Base-by-base conservation (phyloP, 768 basidiomycete species). In the Hirschioporus abietinus region DNA sequence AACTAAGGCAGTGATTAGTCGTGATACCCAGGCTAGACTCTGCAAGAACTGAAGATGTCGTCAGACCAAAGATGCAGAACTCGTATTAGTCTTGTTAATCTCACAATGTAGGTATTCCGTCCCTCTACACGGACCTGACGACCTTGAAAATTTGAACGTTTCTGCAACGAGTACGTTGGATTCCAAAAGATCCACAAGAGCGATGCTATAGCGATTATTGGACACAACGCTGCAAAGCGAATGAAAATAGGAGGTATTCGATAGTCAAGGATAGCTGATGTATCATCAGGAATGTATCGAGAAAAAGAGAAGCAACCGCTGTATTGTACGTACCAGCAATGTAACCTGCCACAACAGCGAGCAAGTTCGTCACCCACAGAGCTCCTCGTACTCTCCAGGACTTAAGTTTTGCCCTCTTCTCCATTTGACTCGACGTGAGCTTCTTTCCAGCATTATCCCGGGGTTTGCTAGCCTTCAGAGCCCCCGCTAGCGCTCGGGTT, bases 151-250 rank as follows among this genome's bases (percentile, higher is more conserved):
- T 85, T 83, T 15, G 88, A 86, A 69, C 78, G 82, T 69, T 82
- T 82, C 65, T 85, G 78, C 10, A 83, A 79, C 25, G 83, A 76
- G 75, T 93, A 94, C 23, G 90, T 91, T 15, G 93, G 94, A 73
- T 96, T 88, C 95, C 95, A 96, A 1, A 83, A 86, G 0, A 87
- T 87, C 89, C 94, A 96, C 7, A 89, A 72, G 18, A 95, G 72
- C 23, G 93, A 93, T 18, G 85, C 12, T 0, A 88, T 59, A 30
- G 80, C 76, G 23, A 91, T 59, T 3, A 80, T 30, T 1, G 91
- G 87, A 63, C 89, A 77, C 5, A 74, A 68, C 10, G 83, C 83
- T 52, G 78, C 60, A 35, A 74, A 60, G 0, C 66, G 30, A 15
- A 74, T 66, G 6, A 35, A 57, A 64, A 4, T 68, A 7, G 76